Base-by-base conservation (phyloP, 345 rosid genomes). In the Eucalyptus brandiana region DNA sequence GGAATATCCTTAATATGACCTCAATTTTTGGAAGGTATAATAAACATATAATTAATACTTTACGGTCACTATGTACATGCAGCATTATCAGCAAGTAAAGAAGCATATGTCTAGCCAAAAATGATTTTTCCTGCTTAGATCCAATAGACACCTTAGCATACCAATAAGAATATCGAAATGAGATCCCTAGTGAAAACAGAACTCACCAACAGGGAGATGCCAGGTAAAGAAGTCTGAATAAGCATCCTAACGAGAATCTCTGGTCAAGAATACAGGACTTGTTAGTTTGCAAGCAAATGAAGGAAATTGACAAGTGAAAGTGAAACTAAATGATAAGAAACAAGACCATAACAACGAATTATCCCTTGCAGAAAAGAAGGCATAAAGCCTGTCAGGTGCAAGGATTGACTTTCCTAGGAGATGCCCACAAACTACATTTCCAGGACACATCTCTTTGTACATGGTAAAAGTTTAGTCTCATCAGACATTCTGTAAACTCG, bases 191-290 rank as follows among this genome's bases (percentile, higher is more conserved):
- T 60, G 21, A 87, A 60, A 32, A 44, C 86, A 30, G 87, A 54
- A 92, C 96, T 89, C 85, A 95, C 97, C 95, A 93, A 72, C 60
- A 95, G 37, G 37, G 92, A 86, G 91, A 90, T 81, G 80, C 92
- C 90, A 49, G 94, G 95, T 86, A 94, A 90, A 80, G 89, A 81
- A 42, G 91, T 91, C 93, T 93, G 92, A 91, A 93, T 86, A 91
- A 94, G 92, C 93, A 92, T 92, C 91, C 91, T 93, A 88, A 91
- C 87, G 30, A 95, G 93, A 56, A 91, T 92, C 88, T 94, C 97
- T 94, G 94, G 24, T 67, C 80, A 62, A 87, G 56, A 87, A 48
- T 12, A 87, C 72, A 44, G 48, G 54, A 65, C 37, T 87, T 19
- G 48, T 26, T 47, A 86, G 87, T 47, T n/a, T 11, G 87, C 19